A percentile compares a stretch with the other conserved stretches of the same genome.
phyloP scores from a whole-genome alignment of 139 green algal species.

The Helicosporidium sp. region DNA sequence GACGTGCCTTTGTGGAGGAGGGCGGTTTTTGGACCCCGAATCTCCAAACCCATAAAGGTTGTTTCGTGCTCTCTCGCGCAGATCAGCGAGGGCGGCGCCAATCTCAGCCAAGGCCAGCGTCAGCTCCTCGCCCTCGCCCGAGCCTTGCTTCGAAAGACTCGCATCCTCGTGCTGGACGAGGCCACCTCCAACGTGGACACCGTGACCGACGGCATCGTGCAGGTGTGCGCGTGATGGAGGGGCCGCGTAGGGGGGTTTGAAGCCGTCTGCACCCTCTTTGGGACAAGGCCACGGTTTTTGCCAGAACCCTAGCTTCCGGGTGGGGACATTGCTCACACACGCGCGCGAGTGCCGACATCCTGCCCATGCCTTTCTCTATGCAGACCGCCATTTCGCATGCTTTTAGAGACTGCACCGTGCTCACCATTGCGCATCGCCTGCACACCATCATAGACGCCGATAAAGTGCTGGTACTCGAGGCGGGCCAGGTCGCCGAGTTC shows the following conservation, averaged over 20 bases:
- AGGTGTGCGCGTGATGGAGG: slow-evolving; percentile 1
- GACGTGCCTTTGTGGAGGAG: too few relatives aligned
- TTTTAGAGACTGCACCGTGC: slow-evolving; percentile 34
- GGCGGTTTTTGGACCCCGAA: too few relatives aligned
- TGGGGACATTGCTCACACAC: too few relatives aligned
- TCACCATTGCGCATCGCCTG: slow-evolving; percentile 41
- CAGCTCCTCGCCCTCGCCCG: slow-evolving; percentile 81
- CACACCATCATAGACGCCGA: slow-evolving; percentile 21
- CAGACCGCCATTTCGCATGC: slow-evolving; percentile 27
- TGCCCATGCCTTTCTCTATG: too few relatives aligned
- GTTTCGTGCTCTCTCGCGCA: slow-evolving; percentile 32
- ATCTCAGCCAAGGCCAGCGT: slow-evolving; percentile 71
- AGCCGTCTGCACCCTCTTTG: too few relatives aligned
- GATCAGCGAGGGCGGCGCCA: slow-evolving; percentile 65
- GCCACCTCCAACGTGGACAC: slow-evolving; percentile 47
- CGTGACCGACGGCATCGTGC: slow-evolving; percentile 3
- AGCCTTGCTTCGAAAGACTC: slow-evolving; percentile 46
- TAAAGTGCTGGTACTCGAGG: slow-evolving; percentile 19
- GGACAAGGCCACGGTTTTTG: too few relatives aligned
- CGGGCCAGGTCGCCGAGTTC: slow-evolving; percentile 5
- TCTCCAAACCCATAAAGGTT: too few relatives aligned
- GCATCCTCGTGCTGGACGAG: slow-evolving; percentile 69
- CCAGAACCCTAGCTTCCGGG: too few relatives aligned
- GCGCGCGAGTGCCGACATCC: too few relatives aligned
- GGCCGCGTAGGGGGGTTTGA: background rate